Conservation (phyloP, 2,329 filamentous ascomycete species). For the Ceratocystis variospora region DNA sequence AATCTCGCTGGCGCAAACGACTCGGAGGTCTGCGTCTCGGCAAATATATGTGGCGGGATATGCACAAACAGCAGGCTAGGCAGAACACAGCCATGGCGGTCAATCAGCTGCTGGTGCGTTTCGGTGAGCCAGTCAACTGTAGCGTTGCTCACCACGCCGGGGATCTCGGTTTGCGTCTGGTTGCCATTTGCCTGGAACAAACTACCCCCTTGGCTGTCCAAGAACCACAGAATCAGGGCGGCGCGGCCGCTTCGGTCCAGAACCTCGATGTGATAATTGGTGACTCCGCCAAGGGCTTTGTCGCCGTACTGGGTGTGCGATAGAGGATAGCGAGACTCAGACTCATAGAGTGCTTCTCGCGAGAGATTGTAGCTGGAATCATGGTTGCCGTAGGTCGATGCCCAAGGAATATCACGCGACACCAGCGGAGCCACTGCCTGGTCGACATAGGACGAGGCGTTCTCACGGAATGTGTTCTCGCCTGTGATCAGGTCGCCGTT, state of each 20-base stretch:
- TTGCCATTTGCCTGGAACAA: not conserved
- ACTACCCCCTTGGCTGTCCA: constrained; percentile 48
- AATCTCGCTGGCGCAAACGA: constrained; percentile 27
- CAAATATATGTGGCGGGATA: constrained; percentile 30
- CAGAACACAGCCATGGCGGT: constrained; percentile 23
- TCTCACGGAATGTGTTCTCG: constrained; percentile 41
- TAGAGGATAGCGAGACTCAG: constrained; percentile 26
- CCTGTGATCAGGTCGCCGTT: constrained; percentile 62
- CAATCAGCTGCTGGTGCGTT: constrained; percentile 10
- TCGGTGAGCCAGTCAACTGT: constrained; percentile 15
- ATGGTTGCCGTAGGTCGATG: constrained; percentile 59
- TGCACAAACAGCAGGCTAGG: constrained; percentile 38
- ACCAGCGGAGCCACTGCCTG: constrained; percentile 45
- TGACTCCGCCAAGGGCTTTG: constrained; percentile 25
- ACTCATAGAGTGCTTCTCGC: constrained; percentile 29
- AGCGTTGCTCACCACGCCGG: constrained; percentile 10
- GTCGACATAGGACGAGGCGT: constrained; percentile 43
- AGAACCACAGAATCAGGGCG: constrained; percentile 52
- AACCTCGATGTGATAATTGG: constrained; percentile 37
- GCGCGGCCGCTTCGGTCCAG: constrained; percentile 29
- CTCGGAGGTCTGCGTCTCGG: constrained; percentile 20
- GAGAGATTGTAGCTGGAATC: constrained; percentile 48
- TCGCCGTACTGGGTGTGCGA: constrained; percentile 17
- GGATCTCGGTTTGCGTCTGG: constrained; percentile 5
- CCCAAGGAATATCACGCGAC: constrained; percentile 43